phyloP scores from a whole-genome alignment of 106 monocot species.

The Gastrodia elata region DNA sequence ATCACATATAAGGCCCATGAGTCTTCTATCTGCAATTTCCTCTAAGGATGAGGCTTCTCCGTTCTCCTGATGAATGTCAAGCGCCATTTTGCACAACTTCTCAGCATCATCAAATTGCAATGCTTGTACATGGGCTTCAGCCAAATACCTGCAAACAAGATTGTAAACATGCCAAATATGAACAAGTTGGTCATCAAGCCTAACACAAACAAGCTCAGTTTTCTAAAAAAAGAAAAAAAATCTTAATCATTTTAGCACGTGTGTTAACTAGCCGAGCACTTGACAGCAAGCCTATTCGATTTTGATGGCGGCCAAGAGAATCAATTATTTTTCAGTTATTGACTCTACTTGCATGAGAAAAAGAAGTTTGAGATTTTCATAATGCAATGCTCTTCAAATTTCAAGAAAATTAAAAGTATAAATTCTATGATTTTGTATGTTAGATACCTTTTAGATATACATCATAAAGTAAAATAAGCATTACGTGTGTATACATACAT shows the following conservation, averaged over 20 bases:
- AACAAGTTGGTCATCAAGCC: not conserved
- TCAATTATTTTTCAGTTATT: not conserved
- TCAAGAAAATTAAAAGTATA: not conserved
- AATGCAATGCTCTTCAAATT: not conserved
- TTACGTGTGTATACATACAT: not conserved
- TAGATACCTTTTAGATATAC: not conserved
- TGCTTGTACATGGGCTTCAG: constrained; percentile 62
- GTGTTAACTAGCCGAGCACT: not conserved
- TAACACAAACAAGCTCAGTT: not conserved
- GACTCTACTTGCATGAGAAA: not conserved
- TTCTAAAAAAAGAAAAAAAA: not conserved
- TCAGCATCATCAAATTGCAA: constrained; percentile 63
- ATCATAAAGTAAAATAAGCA: not conserved
- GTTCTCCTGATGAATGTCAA: constrained; percentile 49
- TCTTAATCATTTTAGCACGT: not conserved
- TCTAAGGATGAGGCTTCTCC: constrained; percentile 41
- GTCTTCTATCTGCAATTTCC: constrained; percentile 54
- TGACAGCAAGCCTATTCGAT: not conserved
- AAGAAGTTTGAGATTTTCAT: not conserved
- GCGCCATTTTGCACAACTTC: constrained; percentile 45
- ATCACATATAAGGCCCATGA: constrained; percentile 70
- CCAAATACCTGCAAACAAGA: constrained; percentile 45
- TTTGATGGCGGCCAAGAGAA: not conserved
- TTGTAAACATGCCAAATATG: not conserved
- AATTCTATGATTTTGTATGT: not conserved